Evolutionary conservation across 306 rosid genomes (phyloP).

Genomic region (Hippophae gyantsensis): DNA sequence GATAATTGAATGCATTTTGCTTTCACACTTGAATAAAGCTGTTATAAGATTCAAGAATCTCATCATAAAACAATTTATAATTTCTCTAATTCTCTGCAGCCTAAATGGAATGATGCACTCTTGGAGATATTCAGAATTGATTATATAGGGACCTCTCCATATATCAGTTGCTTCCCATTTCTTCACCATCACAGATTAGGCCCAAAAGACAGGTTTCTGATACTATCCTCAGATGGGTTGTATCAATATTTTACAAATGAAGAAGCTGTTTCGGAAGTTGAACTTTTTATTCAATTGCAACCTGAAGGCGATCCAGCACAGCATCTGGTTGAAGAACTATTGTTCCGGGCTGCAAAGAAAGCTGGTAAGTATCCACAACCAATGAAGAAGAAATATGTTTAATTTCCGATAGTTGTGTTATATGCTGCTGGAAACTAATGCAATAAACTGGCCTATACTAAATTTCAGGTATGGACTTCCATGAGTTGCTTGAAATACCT

Average conservation of each 20-base stretch:
- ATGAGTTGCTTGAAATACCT: slow-evolving; percentile 86
- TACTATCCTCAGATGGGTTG: slow-evolving; percentile 86
- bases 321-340: slow-evolving; percentile 84
- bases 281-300: slow-evolving; percentile 76
- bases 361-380: slow-evolving; percentile 41
- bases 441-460: slow-evolving; percentile 10
- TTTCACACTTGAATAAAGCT: no score
- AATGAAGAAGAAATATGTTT: neutral
- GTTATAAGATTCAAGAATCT: neutral
- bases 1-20: neutral
- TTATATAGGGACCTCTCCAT: slow-evolving; percentile 71
- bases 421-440: slow-evolving; percentile 7
- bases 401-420: neutral
- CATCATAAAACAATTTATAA: neutral
- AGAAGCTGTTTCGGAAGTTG: slow-evolving; percentile 95
- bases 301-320: slow-evolving; percentile 99
- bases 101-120: slow-evolving; percentile 95
- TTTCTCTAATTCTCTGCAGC: slow-evolving; percentile 42
- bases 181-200: slow-evolving; percentile 85
- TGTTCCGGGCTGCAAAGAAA: slow-evolving; percentile 94
- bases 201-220: slow-evolving; percentile 79
- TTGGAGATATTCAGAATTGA: slow-evolving; percentile 87
- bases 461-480: slow-evolving; percentile 81
- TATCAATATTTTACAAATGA: slow-evolving; percentile 89
- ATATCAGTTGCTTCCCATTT: slow-evolving; percentile 78